These are phyloP conservation scores for Elsinoe ampelina DNA, from an alignment of 2,329 filamentous ascomycete species.

Conservation along the genomic window DNA sequence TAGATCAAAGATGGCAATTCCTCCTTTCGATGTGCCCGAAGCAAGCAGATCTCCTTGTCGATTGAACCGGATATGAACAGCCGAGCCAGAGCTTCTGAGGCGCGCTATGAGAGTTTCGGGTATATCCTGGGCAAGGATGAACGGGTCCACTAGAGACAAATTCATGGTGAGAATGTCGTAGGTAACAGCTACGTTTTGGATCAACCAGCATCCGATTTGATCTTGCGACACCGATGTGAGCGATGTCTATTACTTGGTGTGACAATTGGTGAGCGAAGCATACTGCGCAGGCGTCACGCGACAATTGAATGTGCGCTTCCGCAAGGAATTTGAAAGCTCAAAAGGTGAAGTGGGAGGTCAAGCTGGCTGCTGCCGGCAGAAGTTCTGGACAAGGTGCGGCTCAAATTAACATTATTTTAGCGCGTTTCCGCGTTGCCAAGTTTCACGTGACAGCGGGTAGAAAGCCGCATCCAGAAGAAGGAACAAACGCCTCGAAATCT, in stretches of 20 bases:
- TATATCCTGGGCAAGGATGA: slow-evolving; percentile 69
- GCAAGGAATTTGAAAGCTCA: background rate
- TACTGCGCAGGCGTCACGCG: background rate
- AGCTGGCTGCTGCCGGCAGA: background rate
- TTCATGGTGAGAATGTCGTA: slow-evolving; percentile 47
- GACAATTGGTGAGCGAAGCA: background rate
- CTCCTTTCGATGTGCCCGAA: slow-evolving; percentile 82
- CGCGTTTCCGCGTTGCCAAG: slow-evolving; percentile 9
- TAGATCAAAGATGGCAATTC: slow-evolving; percentile 90
- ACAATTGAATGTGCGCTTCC: background rate
- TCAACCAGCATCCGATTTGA: slow-evolving; percentile 1
- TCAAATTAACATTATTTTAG: background rate
- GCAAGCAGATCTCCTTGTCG: slow-evolving; percentile 90
- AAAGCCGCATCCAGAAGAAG: slow-evolving; percentile 11
- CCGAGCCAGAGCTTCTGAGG: slow-evolving; percentile 59
- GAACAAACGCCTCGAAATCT: slow-evolving; percentile 11
- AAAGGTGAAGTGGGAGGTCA: background rate
- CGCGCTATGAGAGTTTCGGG: slow-evolving; percentile 83
- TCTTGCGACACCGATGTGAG: slow-evolving; percentile 1
- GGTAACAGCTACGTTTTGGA: background rate
- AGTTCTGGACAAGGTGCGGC: slow-evolving; percentile 9
- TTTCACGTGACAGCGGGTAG: slow-evolving; percentile 5
- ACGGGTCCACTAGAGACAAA: slow-evolving; percentile 61
- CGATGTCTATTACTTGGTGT: background rate
- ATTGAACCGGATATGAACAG: slow-evolving; percentile 72